These are phyloP conservation scores for Rhododendron williamsianum DNA, from an alignment of 148 eudicot species.

Conservation along the genomic window DNA sequence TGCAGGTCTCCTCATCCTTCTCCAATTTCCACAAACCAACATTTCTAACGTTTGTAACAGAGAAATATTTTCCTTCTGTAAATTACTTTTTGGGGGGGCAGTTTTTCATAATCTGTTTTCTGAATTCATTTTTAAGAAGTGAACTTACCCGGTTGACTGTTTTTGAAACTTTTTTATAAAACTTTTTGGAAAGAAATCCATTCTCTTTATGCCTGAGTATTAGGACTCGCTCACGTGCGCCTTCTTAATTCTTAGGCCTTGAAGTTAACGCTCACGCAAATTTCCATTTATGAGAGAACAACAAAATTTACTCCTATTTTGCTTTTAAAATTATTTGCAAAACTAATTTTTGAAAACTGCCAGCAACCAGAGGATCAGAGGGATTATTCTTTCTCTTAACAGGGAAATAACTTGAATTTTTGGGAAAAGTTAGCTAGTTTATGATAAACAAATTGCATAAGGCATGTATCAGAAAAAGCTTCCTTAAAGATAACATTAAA, in stretches of 20 bases:
- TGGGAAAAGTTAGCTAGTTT: neutral
- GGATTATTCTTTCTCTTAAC: neutral
- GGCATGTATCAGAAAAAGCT: neutral
- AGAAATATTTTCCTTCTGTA: neutral
- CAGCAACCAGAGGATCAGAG: neutral
- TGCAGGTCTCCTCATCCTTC: constrained; percentile 29
- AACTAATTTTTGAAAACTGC: neutral
- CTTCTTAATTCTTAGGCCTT: neutral
- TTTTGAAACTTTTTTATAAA: neutral
- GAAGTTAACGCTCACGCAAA: neutral
- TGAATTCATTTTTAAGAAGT: too few species aligned
- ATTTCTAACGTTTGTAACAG: neutral
- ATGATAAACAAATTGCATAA: neutral
- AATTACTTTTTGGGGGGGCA: neutral
- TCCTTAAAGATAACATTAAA: neutral
- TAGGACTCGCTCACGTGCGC: neutral
- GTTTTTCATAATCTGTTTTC: neutral
- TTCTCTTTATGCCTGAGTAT: neutral
- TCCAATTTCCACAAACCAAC: neutral
- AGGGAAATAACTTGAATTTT: neutral
- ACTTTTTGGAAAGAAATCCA: neutral
- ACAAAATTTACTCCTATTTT: neutral
- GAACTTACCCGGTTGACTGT: neutral
- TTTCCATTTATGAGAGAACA: neutral
- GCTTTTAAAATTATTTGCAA: neutral